Percentiles rank a stretch among this genome's conserved stretches.
phyloP scores from a whole-genome alignment of 2,329 filamentous ascomycete species.

The Penicillium sp. region DNA sequence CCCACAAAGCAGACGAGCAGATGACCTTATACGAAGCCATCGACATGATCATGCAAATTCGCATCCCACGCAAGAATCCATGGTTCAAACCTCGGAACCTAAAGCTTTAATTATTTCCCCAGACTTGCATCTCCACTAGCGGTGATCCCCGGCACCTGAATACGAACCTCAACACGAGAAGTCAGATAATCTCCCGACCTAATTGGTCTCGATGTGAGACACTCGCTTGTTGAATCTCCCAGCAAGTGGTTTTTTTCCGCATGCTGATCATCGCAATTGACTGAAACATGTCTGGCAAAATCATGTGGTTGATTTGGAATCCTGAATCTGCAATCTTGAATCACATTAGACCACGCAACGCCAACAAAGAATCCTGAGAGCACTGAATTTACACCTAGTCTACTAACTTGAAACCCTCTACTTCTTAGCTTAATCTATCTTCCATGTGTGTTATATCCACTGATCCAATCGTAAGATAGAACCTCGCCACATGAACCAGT shows the following conservation, averaged over 20 bases:
- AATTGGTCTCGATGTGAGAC: conserved; percentile 17
- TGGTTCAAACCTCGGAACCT: background rate
- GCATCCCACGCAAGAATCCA: background rate
- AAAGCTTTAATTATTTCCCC: background rate
- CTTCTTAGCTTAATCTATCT: too few relatives aligned
- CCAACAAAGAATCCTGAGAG: too few relatives aligned
- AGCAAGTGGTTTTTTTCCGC: background rate
- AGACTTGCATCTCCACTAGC: background rate
- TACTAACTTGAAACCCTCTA: too few relatives aligned
- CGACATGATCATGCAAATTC: background rate
- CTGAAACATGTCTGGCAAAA: background rate
- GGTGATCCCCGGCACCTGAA: conserved; percentile 5
- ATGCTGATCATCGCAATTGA: background rate
- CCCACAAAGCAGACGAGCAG: background rate
- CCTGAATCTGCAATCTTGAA: too few relatives aligned
- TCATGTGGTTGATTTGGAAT: background rate
- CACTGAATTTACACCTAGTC: too few relatives aligned
- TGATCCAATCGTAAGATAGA: background rate
- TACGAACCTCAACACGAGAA: conserved; percentile 11
- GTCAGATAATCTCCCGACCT: background rate
- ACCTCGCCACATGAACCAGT: background rate
- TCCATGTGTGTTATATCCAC: background rate
- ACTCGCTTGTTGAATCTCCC: background rate
- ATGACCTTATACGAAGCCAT: conserved; percentile 8
- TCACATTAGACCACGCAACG: too few relatives aligned